Evolutionary conservation across 805 yeast genomes (phyloP), one percentile per base, ranked within the genome.

Genomic region (Maudiozyma pseudohumilis): DNA sequence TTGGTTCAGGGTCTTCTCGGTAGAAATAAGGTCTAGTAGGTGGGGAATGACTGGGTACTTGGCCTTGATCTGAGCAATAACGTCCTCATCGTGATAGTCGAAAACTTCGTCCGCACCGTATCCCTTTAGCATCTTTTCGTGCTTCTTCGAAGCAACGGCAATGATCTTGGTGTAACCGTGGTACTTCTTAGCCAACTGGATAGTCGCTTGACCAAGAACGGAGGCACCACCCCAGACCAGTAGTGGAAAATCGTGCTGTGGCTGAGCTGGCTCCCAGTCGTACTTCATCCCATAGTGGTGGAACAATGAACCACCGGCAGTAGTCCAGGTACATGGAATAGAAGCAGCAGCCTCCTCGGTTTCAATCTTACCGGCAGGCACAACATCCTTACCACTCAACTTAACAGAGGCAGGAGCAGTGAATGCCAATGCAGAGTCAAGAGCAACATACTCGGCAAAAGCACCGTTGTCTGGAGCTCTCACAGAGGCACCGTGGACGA

Each of bases 311-410:
- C 52, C 49, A 21, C 68, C 74, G 15, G 71, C 64, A 3, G 84
- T 79, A 36, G 58, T 61, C 33, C 72, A 50, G n/a, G 77, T 68
- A 35, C 75, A 61, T 21, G 80, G 72, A 25, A 76, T 50, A 8
- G 80, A 59, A 3, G 81, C 77, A n/a, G 85, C 85, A 44, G 69
- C 81, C 60, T 79, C 86, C 48, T 65, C 77, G 12, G 77, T 61
- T 28, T 55, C 59, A 19, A 74, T 55, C 1, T 50, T 45, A 10
- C 71, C 73, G 15, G 60, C 45, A 26, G 67, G 59, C 20, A 59
- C 34, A 2, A 43, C 43, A 2, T 45, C 50, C 5, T 52, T 50
- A 6, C 52, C 56, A 9, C 46, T 31, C 22, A 42, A 23, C 2
- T 36, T 31, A 12, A 48, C 34, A 15, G 39, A 45, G 18, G 36